Percentiles rank a stretch among this genome's conserved stretches.
phyloP scores from a whole-genome alignment of 2,329 filamentous ascomycete species.

The Rosellinia necatrix region DNA sequence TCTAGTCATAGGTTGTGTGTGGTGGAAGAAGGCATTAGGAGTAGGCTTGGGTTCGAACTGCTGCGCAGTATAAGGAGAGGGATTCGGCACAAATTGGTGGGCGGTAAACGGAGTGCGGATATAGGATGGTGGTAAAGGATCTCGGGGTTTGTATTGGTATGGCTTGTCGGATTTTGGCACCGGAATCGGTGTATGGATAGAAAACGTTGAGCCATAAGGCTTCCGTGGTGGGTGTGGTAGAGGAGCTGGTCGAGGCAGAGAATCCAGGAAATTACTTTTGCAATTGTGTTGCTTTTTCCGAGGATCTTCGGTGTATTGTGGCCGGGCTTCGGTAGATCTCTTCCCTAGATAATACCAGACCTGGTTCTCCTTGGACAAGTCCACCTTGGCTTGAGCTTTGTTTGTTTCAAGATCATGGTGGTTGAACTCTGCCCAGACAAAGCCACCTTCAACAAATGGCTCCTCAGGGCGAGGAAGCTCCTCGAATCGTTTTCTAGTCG shows the following conservation, averaged over 20 bases:
- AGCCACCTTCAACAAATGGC: constrained; percentile 68
- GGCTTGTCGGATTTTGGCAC: constrained; percentile 38
- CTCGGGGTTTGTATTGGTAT: constrained; percentile 43
- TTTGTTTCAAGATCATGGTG: constrained; percentile 61
- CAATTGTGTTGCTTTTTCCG: constrained; percentile 63
- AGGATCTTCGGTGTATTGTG: constrained; percentile 86
- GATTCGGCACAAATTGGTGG: constrained; percentile 44
- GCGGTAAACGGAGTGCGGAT: constrained; percentile 39
- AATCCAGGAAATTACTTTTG: constrained; percentile 74
- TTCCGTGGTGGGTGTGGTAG: constrained; percentile 34
- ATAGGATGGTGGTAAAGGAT: constrained; percentile 33
- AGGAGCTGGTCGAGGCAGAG: constrained; percentile 57
- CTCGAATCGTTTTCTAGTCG: constrained; percentile 63
- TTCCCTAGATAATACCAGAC: constrained; percentile 89
- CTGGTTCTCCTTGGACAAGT: constrained; percentile 73
- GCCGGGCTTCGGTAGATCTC: constrained; percentile 85
- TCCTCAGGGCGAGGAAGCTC: constrained; percentile 69
- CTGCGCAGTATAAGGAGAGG: constrained; percentile 32
- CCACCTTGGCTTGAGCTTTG: constrained; percentile 67
- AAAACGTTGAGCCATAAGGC: constrained; percentile 37
- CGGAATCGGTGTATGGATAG: constrained; percentile 28
- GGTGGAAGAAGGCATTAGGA: constrained; percentile 16
- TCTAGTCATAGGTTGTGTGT: constrained; percentile 8
- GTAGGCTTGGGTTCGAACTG: constrained; percentile 30
- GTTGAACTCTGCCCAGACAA: constrained; percentile 81